These are phyloP conservation scores for Chytriomyces hyalinus DNA, from an alignment of 192 early-diverging fungal species.

Conservation along the genomic window DNA sequence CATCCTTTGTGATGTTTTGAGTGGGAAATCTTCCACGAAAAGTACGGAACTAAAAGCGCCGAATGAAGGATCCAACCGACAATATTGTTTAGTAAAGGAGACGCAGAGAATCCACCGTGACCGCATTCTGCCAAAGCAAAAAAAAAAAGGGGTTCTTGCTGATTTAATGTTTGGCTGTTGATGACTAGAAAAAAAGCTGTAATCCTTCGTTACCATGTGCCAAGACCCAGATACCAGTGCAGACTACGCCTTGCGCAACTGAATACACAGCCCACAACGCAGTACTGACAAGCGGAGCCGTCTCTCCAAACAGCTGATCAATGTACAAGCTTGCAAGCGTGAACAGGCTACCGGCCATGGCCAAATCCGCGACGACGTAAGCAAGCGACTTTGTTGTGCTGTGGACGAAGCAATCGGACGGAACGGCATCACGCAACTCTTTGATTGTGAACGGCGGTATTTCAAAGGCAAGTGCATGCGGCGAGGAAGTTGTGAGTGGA, in stretches of 20 bases:
- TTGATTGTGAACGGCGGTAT: slow-evolving; percentile 77
- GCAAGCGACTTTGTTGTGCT: slow-evolving; percentile 76
- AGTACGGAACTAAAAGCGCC: slow-evolving; percentile 88
- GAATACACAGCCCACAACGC: slow-evolving; percentile 80
- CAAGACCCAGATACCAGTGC: slow-evolving; percentile 85
- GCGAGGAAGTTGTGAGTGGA: slow-evolving; percentile 22
- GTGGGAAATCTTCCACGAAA: slow-evolving; percentile 92
- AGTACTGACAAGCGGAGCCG: too few relatives aligned
- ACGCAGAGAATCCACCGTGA: slow-evolving; percentile 85
- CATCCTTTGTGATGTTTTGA: slow-evolving; percentile 89
- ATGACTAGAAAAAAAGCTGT: neutral
- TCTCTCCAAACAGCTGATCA: neutral
- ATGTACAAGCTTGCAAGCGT: slow-evolving; percentile 69
- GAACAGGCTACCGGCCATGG: slow-evolving; percentile 65
- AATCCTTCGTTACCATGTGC: slow-evolving; percentile 45
- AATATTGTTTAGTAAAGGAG: slow-evolving; percentile 80
- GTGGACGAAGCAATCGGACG: slow-evolving; percentile 92
- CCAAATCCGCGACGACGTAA: slow-evolving; percentile 81
- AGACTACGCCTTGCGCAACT: slow-evolving; percentile 80
- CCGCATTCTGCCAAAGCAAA: slow-evolving; percentile 73
- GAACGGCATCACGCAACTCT: slow-evolving; percentile 86
- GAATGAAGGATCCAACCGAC: slow-evolving; percentile 91
- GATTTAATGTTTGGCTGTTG: neutral
- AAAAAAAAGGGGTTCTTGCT: neutral
- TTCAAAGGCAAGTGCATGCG: slow-evolving; percentile 25